These are phyloP conservation scores for Serendipita sp. DNA, from an alignment of 768 basidiomycete genomes.

Conservation along the genomic window DNA sequence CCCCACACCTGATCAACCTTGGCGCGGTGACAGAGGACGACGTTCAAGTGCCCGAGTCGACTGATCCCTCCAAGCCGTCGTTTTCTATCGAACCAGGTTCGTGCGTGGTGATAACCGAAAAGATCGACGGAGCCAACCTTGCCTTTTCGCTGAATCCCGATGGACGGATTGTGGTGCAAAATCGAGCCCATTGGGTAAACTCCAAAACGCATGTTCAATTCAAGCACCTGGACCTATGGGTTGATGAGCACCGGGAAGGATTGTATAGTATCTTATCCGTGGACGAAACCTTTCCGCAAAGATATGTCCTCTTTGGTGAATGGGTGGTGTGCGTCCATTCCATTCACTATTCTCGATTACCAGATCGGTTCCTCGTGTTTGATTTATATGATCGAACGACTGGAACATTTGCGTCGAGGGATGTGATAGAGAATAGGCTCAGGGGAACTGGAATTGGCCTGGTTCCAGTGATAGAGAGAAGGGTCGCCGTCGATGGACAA, in stretches of 20 bases:
- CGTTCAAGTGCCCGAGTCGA: constrained; percentile 15
- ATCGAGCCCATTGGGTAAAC: constrained; percentile 45
- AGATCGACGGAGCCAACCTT: constrained; percentile 54
- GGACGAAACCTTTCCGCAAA: constrained; percentile 33
- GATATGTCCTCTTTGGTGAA: constrained; percentile 47
- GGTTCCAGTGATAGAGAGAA: constrained; percentile 32
- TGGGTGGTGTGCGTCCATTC: constrained; percentile 51
- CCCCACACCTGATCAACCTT: constrained; percentile 40
- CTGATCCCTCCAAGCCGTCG: constrained; percentile 13
- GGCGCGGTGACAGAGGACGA: constrained; percentile 44
- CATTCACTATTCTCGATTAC: constrained; percentile 38
- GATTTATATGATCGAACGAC: constrained; percentile 41
- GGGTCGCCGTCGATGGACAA: constrained; percentile 13
- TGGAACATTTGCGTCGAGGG: constrained; percentile 26
- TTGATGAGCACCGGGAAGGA: constrained; percentile 33
- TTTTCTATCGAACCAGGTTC: not conserved
- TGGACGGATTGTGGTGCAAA: constrained; percentile 37
- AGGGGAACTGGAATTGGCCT: constrained; percentile 25
- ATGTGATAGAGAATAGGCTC: constrained; percentile 23
- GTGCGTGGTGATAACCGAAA: constrained; percentile 39
- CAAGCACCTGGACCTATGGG: constrained; percentile 39
- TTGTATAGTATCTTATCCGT: constrained; percentile 30
- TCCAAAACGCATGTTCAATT: constrained; percentile 44
- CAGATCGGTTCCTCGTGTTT: constrained; percentile 42
- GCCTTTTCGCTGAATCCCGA: constrained; percentile 41